Percentiles rank a stretch among this genome's conserved stretches.
Conservation (phyloP, 2,329 filamentous ascomycete species). For the Neophaeococcomyces aloes region DNA sequence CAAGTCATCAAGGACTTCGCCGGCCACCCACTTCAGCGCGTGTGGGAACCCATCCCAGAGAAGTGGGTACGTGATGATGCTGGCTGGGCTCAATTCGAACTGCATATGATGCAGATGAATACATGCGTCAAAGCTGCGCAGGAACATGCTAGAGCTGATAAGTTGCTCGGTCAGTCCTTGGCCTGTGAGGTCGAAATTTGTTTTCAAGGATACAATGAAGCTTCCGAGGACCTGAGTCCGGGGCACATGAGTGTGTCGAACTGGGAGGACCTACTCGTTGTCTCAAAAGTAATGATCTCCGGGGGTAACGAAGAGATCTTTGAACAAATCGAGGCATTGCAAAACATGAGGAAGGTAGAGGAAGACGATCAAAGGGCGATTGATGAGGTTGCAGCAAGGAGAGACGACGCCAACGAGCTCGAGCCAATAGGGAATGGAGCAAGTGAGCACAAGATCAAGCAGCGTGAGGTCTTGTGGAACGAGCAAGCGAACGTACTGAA, state of each 20-base stretch:
- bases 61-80: conserved; percentile 24
- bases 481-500: too few species aligned
- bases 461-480: too few species aligned
- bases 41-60: conserved; percentile 23
- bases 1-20: conserved; percentile 46
- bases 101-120: conserved; percentile 40
- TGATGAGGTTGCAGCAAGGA: too few species aligned
- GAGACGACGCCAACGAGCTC: too few species aligned
- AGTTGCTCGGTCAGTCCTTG: conserved; percentile 68
- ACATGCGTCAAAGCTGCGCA: conserved; percentile 59
- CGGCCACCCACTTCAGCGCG: conserved; percentile 36
- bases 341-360: neutral
- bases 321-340: neutral
- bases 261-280: conserved; percentile 5
- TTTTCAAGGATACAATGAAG: neutral
- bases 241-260: neutral
- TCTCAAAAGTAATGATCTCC: neutral
- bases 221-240: neutral
- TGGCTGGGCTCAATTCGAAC: neutral
- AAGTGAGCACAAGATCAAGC: too few species aligned
- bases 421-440: too few species aligned
- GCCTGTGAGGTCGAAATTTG: conserved; percentile 54
- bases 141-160: conserved; percentile 60
- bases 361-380: neutral
- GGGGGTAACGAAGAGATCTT: neutral